Conservation (phyloP, 768 basidiomycete genomes). For the Lactarius deliciosus region DNA sequence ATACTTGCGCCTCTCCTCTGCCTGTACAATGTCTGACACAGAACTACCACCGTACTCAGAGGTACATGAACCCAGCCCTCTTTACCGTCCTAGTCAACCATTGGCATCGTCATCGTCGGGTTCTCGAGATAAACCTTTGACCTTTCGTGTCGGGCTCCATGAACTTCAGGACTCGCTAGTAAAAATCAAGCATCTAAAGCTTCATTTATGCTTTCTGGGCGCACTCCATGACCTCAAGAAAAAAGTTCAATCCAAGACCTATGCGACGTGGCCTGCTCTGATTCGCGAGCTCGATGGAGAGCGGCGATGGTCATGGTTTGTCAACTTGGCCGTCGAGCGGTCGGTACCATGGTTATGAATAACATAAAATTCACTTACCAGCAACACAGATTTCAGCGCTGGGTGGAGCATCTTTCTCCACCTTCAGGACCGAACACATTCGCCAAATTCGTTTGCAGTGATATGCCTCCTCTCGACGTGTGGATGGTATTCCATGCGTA, state of each 20-base stretch:
- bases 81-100: neutral
- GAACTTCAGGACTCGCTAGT: constrained; percentile 19
- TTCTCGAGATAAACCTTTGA: neutral
- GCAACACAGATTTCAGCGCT: constrained; percentile 38
- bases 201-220: constrained; percentile 18
- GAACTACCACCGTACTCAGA: constrained; percentile 18
- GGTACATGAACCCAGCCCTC: constrained; percentile 1
- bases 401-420: constrained; percentile 32
- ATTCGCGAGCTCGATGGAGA: constrained; percentile 31
- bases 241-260: constrained; percentile 9
- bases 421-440: constrained; percentile 30
- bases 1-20: neutral
- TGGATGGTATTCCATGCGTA: constrained; percentile 49
- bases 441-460: constrained; percentile 31
- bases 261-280: constrained; percentile 9
- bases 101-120: constrained; percentile 17
- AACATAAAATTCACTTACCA: neutral
- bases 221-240: constrained; percentile 18
- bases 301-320: constrained; percentile 43
- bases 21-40: constrained; percentile 5
- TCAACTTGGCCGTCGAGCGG: constrained; percentile 42
- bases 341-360: constrained; percentile 8
- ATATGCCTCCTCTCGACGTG: constrained; percentile 41
- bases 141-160: constrained; percentile 19
- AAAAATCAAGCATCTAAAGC: constrained; percentile 10